Percentiles rank a stretch among this genome's conserved stretches.
phyloP scores from a whole-genome alignment of 768 basidiomycete genomes.

The Mycena haematopus region DNA sequence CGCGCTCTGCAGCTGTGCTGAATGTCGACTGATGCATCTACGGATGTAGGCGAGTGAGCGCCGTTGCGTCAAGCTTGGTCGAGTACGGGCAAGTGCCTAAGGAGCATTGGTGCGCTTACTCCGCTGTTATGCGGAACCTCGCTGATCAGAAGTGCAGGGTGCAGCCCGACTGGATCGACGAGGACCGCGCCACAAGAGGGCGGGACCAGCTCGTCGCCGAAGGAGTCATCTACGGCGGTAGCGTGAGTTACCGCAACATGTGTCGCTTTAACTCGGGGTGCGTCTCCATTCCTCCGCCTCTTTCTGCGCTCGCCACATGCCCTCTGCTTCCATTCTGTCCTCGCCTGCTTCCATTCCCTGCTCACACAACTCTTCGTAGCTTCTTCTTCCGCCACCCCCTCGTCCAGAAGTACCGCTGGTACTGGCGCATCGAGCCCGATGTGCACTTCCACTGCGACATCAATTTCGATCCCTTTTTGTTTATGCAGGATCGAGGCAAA shows the following conservation, averaged over 20 bases:
- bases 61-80: constrained; percentile 36
- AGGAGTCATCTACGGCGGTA: constrained; percentile 51
- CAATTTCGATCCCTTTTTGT: constrained; percentile 69
- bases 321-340: too few relatives aligned
- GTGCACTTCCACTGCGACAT: constrained; percentile 81
- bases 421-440: constrained; percentile 83
- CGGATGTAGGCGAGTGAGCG: constrained; percentile 37
- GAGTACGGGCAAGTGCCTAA: constrained; percentile 68
- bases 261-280: constrained; percentile 75
- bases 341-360: not conserved
- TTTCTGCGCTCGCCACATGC: too few relatives aligned
- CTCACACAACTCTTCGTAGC: constrained; percentile 32
- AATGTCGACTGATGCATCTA: not conserved
- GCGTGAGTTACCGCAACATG: constrained; percentile 65
- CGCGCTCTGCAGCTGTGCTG: not conserved
- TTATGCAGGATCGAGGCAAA: constrained; percentile 74
- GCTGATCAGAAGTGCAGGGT: constrained; percentile 6
- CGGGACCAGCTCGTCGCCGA: constrained; percentile 66
- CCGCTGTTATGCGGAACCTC: not conserved
- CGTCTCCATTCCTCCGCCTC: too few relatives aligned
- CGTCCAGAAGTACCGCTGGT: constrained; percentile 71
- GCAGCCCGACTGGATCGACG: constrained; percentile 79
- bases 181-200: constrained; percentile 61
- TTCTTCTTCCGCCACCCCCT: constrained; percentile 78
- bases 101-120: constrained; percentile 67